These are phyloP conservation scores for Ophiostoma novo-ulmi DNA, from an alignment of 2,329 filamentous ascomycete species.

Conservation along the genomic window DNA sequence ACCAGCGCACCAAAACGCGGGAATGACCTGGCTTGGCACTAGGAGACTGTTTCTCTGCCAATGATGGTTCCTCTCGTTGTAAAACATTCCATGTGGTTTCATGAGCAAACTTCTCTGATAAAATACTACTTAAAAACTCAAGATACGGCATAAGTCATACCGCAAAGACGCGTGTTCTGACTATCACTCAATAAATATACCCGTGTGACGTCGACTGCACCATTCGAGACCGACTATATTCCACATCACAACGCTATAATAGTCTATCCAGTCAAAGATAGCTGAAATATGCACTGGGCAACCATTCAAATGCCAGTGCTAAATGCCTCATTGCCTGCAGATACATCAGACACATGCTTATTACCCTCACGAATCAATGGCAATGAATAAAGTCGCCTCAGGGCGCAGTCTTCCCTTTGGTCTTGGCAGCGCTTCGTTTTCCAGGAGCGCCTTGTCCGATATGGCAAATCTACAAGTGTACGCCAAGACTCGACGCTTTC, in stretches of 20 bases:
- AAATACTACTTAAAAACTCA: background rate
- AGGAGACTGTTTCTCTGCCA: background rate
- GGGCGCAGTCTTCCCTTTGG: background rate
- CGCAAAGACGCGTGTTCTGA: background rate
- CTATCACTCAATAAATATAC: background rate
- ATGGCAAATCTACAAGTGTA: background rate
- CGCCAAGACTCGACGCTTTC: background rate
- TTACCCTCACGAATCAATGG: background rate
- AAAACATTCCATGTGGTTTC: no score
- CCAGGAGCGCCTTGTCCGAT: background rate
- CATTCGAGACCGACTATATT: background rate
- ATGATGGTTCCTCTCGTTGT: background rate
- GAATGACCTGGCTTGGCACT: background rate
- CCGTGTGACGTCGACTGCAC: background rate
- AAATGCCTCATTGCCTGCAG: background rate
- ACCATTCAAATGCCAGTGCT: background rate
- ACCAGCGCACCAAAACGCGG: constrained; percentile 4
- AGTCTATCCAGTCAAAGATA: background rate
- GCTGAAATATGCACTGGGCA: background rate
- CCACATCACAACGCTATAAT: background rate
- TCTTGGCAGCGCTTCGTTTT: background rate
- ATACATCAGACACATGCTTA: background rate
- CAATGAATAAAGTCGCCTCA: background rate
- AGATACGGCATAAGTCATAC: background rate
- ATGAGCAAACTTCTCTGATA: no score